Conservation (phyloP, 345 rosid species). For the Noccaea caerulescens region DNA sequence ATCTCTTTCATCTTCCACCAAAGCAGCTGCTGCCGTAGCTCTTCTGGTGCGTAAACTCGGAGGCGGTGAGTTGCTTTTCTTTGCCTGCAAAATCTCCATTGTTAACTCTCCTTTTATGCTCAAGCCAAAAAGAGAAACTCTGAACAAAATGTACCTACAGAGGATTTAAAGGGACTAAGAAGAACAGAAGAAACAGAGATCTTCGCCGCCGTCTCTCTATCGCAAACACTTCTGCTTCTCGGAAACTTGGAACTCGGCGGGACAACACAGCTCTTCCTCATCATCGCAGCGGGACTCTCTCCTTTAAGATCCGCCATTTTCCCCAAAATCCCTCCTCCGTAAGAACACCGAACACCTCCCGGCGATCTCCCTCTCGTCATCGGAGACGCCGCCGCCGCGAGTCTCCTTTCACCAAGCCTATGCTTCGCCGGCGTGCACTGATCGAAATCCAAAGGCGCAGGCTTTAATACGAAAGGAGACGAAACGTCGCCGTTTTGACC, state of each 20-base stretch:
- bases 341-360: slow-evolving; percentile 63
- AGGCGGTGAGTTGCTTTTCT: slow-evolving; percentile 44
- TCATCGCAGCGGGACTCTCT: slow-evolving; percentile 62
- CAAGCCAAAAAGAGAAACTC: slow-evolving; percentile 1
- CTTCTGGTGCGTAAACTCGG: slow-evolving; percentile 38
- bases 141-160: slow-evolving; percentile 80
- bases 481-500: slow-evolving; percentile 55
- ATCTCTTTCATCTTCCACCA: slow-evolving; percentile 29
- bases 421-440: slow-evolving; percentile 81
- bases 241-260: slow-evolving; percentile 67
- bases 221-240: slow-evolving; percentile 80
- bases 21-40: slow-evolving; percentile 29
- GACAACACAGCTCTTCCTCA: slow-evolving; percentile 79
- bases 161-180: slow-evolving; percentile 65
- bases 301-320: slow-evolving; percentile 63
- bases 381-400: slow-evolving; percentile 57
- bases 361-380: slow-evolving; percentile 51
- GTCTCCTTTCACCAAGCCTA: slow-evolving; percentile 42
- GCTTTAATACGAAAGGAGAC: slow-evolving; percentile 77
- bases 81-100: slow-evolving; percentile 26
- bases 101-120: slow-evolving; percentile 2
- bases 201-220: slow-evolving; percentile 54
- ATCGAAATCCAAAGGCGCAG: slow-evolving; percentile 82
- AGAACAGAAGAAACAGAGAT: slow-evolving; percentile 48
- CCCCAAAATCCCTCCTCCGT: slow-evolving; percentile 72